Evolutionary conservation across 306 rosid species (phyloP), one percentile per base, ranked within the genome.

Genomic region (Vicia faba): DNA sequence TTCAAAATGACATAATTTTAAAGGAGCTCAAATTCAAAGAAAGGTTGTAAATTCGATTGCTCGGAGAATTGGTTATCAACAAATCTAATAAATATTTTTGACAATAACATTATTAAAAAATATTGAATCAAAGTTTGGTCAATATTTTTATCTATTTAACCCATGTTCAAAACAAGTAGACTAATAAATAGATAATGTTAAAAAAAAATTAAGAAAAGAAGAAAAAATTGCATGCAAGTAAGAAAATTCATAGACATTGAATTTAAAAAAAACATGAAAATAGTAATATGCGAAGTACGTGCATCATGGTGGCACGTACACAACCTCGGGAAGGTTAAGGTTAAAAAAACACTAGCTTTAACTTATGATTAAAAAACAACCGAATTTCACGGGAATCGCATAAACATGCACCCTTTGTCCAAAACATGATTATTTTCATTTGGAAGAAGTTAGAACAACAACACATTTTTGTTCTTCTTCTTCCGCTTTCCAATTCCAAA

Each of bases 331-430:
- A 31, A 31, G 36, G 36, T 31, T 8, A 31, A 31, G 36, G 36
- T 5, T 31, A 31, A 8, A 31, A 6, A 7, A 31, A 14, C 51
- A 45, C 51, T 44, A 14, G 18, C 8, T 45, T 44, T 41, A 3
- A 41, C 6, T 44, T 44, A 13, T 44, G 18, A n/a, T 43, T 14
- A 45, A 14, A 5, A 41, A 18, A 8, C 3, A 50, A 29, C 14
- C 75, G 71, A 58, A 5, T 68, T 75, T 75, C 58, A 10, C 60
- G 78, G 36, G 16, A 60, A 46, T 35, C 14, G 71, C 36, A 70
- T 9, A 36, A 70, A 48, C 49, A 31, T 58, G 20, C 58, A 11
- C 48, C 51, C 60, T 74, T 74, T 57, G 26, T 74, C 46, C 76
- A 8, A 9, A 64, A 16, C 49, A 2, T 39, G 46, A 8, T 62